phyloP scores from a whole-genome alignment of 768 basidiomycete genomes.

The Sutorius australiensis region DNA sequence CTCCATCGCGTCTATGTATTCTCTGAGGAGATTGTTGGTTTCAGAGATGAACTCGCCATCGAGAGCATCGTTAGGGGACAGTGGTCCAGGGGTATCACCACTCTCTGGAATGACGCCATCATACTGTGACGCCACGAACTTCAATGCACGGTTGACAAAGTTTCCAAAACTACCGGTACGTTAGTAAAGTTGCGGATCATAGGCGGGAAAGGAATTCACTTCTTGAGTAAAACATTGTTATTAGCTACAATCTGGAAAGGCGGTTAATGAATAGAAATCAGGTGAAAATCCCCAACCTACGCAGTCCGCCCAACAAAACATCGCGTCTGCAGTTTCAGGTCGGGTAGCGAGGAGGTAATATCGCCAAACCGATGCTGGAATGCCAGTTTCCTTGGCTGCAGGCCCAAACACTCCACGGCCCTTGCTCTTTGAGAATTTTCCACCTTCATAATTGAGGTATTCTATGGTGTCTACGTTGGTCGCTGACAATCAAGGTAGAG shows the following conservation, averaged over 20 bases:
- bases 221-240: constrained; percentile 91
- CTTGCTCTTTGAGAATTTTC: constrained; percentile 97
- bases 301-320: constrained; percentile 96
- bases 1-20: constrained; percentile 88
- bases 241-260: constrained; percentile 73
- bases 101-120: constrained; percentile 77
- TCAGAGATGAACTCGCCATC: constrained; percentile 77
- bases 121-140: constrained; percentile 88
- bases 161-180: constrained; percentile 74
- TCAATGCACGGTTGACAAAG: constrained; percentile 92
- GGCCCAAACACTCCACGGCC: constrained; percentile 97
- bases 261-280: background rate
- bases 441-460: constrained; percentile 96
- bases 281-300: constrained; percentile 40
- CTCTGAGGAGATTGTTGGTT: constrained; percentile 72
- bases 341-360: constrained; percentile 92
- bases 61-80: constrained; percentile 60
- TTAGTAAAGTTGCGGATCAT: background rate
- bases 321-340: constrained; percentile 91
- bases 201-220: constrained; percentile 44
- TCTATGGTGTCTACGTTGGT: constrained; percentile 46
- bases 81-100: constrained; percentile 61
- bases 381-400: constrained; percentile 88
- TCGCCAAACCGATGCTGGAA: constrained; percentile 93
- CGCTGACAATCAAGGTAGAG: background rate